phyloP scores from a whole-genome alignment of 2,329 filamentous ascomycete genomes.

The Ophiostoma ips region DNA sequence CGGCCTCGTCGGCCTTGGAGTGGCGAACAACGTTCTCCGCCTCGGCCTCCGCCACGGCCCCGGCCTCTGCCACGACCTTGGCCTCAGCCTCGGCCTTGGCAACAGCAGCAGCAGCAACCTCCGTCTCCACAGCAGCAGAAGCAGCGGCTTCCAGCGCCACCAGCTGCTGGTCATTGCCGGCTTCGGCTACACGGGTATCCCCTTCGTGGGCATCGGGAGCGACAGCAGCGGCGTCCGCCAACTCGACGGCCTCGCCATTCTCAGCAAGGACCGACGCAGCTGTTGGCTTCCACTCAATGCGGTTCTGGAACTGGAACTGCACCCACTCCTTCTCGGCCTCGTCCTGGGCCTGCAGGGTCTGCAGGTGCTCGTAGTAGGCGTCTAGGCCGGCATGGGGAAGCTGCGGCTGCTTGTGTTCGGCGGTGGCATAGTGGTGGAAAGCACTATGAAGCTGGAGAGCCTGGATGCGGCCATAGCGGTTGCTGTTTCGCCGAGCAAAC shows the following conservation, averaged over 20 bases:
- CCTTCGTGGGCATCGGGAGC: background rate
- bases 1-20: slow-evolving; percentile 31
- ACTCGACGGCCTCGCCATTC: slow-evolving; percentile 19
- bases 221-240: slow-evolving; percentile 19
- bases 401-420: slow-evolving; percentile 41
- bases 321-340: slow-evolving; percentile 71
- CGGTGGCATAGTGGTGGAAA: slow-evolving; percentile 50
- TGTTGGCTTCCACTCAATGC: slow-evolving; percentile 74
- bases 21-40: background rate
- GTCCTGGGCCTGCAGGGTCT: slow-evolving; percentile 56
- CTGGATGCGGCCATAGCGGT: slow-evolving; percentile 38
- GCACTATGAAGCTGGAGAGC: slow-evolving; percentile 62
- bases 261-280: slow-evolving; percentile 39
- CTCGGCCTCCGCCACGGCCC: background rate
- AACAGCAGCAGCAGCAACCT: background rate
- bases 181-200: background rate
- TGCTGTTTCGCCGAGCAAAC: slow-evolving; percentile 44
- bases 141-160: slow-evolving; percentile 9
- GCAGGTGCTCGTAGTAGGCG: slow-evolving; percentile 84
- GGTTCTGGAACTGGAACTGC: slow-evolving; percentile 77
- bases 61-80: background rate
- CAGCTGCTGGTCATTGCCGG: background rate
- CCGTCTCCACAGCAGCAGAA: too few relatives aligned
- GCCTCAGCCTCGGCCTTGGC: too few relatives aligned
- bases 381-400: slow-evolving; percentile 55